Evolutionary conservation across 345 rosid species (phyloP), one percentile per base, ranked within the genome.

Genomic region (Heritiera fomes): DNA sequence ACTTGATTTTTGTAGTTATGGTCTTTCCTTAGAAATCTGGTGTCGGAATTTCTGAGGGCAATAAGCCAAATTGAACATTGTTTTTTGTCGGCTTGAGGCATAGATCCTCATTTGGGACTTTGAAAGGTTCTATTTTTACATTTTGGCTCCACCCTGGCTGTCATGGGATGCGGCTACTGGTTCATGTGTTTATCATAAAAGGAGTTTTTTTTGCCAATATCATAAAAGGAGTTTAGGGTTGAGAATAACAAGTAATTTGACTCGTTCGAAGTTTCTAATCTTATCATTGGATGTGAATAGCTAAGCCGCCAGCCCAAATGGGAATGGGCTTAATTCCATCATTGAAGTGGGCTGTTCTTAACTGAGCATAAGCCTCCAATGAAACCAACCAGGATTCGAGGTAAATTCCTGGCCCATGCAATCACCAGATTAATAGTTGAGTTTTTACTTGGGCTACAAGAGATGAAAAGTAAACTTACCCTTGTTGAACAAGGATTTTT

Each of bases 31-130:
- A 6, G 63, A 40, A 40, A 66, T 17, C 32, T 12, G 23, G 3
- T 38, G 15, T 20, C 14, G 15, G n/a, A 0, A 34, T 50, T 66
- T 77, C 28, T 2, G 30, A 4, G 28, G 40, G 32, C 8, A 66
- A 77, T 66, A 77, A 52, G 79, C 56, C 43, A 45, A 46, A 55
- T 41, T 28, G 7, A 18, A 41, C 56, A 9, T 38, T 49, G n/a
- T 7, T 58, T 58, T 59, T 41, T 59, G 52, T 74, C 17, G 52
- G 34, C 14, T 41, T 74, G 55, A 74, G 47, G 20, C 76, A 72
- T 9, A n/a, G 17, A 72, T 53, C 47, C 46, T 72, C 75, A 34
- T 53, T n/a, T 53, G 28, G 59, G 60, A 50, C 60, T 30, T 71
- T 15, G 1, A 14, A 8, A 7, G 59, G 28, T 8, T 50, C 8